Conservation (phyloP, 805 yeast genomes). For the Pichia californica region DNA sequence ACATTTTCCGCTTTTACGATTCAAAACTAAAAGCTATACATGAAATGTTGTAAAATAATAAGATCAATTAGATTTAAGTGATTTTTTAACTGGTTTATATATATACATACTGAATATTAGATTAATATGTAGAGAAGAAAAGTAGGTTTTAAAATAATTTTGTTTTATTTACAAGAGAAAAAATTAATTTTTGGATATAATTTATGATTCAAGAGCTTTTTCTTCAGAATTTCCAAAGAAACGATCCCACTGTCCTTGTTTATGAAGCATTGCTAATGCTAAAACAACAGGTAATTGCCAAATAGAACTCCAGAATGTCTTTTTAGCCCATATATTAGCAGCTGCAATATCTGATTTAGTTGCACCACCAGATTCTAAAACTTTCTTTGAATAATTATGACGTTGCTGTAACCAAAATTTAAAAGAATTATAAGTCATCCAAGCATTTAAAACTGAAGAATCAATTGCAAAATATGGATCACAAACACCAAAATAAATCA, state of each 20-base stretch:
- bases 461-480: slow-evolving; percentile 80
- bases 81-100: too few species aligned
- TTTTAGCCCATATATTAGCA: slow-evolving; percentile 70
- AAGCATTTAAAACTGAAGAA: slow-evolving; percentile 73
- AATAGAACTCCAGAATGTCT: slow-evolving; percentile 89
- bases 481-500: slow-evolving; percentile 71
- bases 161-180: neutral
- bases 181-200: too few species aligned
- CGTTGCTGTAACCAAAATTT: slow-evolving; percentile 84
- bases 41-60: too few species aligned
- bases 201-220: slow-evolving; percentile 2
- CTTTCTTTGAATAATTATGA: slow-evolving; percentile 41
- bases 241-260: slow-evolving; percentile 92
- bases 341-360: slow-evolving; percentile 52
- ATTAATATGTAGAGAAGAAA: neutral
- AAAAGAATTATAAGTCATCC: slow-evolving; percentile 76
- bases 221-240: slow-evolving; percentile 31
- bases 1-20: too few species aligned
- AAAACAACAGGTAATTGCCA: slow-evolving; percentile 89
- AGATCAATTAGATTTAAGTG: too few species aligned
- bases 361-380: slow-evolving; percentile 29
- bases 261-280: slow-evolving; percentile 88
- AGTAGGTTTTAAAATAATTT: too few species aligned
- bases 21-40: too few species aligned
- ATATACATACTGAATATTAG: too few species aligned